Percentiles rank a stretch among this genome's conserved stretches.
Evolutionary conservation across 2,329 filamentous ascomycete species (phyloP).

Genomic region (Sporothrix luriei): DNA sequence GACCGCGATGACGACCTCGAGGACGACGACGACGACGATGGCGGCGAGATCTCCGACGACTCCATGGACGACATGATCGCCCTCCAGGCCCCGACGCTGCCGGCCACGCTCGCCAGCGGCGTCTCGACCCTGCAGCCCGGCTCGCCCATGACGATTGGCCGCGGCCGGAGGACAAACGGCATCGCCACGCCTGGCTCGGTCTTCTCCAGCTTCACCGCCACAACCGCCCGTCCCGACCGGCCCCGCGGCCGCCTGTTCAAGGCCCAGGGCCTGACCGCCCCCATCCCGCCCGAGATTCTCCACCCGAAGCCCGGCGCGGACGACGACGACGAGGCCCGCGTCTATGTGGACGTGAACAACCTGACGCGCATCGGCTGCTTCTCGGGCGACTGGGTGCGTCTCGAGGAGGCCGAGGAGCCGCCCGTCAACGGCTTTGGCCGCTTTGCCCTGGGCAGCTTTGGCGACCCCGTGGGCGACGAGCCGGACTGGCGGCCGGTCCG

Average conservation of each 20-base stretch:
- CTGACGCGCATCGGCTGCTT: conserved; percentile 92
- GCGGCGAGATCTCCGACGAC: conserved; percentile 80
- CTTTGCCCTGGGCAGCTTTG: conserved; percentile 69
- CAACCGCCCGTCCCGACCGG: conserved; percentile 74
- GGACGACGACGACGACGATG: conserved; percentile 74
- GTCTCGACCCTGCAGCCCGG: conserved; percentile 78
- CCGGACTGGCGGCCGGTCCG: conserved; percentile 78
- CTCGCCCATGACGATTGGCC: conserved; percentile 74
- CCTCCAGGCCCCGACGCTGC: conserved; percentile 74
- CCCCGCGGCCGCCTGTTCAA: conserved; percentile 80
- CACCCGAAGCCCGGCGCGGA: conserved; percentile 76
- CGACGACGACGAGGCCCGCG: conserved; percentile 84
- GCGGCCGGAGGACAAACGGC: conserved; percentile 68
- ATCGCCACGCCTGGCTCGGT: conserved; percentile 83
- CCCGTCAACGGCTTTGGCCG: conserved; percentile 66
- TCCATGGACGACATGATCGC: conserved; percentile 94
- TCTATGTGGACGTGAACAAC: conserved; percentile 87
- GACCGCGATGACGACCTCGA: conserved; percentile 78
- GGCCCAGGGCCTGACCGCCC: conserved; percentile 71
- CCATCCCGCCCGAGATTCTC: conserved; percentile 75
- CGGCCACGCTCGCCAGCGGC: conserved; percentile 75
- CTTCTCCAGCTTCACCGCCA: conserved; percentile 83
- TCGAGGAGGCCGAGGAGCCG: conserved; percentile 77
- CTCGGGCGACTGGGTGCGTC: conserved; percentile 92
- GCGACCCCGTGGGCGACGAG: conserved; percentile 60